Base-by-base conservation (phyloP, 352 stramenopile species). In the Phytophthora pinifolia region DNA sequence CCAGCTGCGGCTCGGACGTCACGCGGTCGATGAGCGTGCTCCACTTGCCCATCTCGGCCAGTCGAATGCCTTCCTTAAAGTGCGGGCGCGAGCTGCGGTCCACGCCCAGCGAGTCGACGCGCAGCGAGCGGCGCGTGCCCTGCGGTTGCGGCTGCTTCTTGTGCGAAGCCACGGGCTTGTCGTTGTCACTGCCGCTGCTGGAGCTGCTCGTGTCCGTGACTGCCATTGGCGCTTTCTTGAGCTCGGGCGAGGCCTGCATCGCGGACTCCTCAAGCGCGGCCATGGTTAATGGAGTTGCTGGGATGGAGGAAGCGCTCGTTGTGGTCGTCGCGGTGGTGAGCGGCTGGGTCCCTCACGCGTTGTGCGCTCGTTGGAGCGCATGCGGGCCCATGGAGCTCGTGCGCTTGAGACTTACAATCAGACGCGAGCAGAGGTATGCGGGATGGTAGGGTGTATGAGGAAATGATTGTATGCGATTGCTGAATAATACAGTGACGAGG, bases 21-120 rank as follows among this genome's bases (percentile, higher is more conserved):
- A 94, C 59, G 15, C 77, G 72, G 8, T 76, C 70, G 30, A 94
- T 59, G 43, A 94, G 74, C 32, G 74, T 72, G 18, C 50, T 58
- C 83, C 83, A 94, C 33, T 91, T 79, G 46, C 83, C 83, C 76
- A 91, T 89, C 59, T 94, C 83, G 7, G 81, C 83, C 9, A 92
- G 66, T 2, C 82, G 78, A 25, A 92, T 91, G 35, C 79, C 84
- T 46, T 92, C 79, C 57, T 92, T 91, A 70, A 78, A 90, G 58
- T 90, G 79, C 62, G 79, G 59, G 4, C 72, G 72, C 17, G 66
- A 74, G 32, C 60, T 76, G 36, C 61, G 62, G 53, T 72, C 63
- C 15, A 71, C 70, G 1, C 53, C 67, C 22, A 76, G 53, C 35
- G 63, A 68, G 39, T 71, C 54, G 9, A 41, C 38, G 25, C 59